These are phyloP conservation scores for Hyaloscypha variabilis DNA, from an alignment of 495 filamentous ascomycete species.

Conservation along the genomic window DNA sequence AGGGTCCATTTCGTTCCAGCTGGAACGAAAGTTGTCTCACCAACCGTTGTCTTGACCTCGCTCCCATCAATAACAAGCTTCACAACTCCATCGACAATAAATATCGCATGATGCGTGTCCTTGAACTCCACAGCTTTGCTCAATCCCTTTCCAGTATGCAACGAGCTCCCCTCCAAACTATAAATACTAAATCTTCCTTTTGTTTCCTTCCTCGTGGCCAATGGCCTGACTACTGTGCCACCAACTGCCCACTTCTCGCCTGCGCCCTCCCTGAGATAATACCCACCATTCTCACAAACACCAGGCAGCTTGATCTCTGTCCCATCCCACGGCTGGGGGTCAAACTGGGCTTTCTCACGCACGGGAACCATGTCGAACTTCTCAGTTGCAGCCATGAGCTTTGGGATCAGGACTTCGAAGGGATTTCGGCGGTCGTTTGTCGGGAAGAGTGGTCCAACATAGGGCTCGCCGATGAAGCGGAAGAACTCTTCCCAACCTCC, in stretches of 20 bases:
- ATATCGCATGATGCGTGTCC: conserved; percentile 45
- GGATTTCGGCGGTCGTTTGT: conserved; percentile 45
- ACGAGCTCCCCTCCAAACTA: conserved; percentile 44
- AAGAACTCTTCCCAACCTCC: conserved; percentile 58
- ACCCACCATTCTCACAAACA: conserved; percentile 33
- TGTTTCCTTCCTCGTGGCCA: conserved; percentile 47
- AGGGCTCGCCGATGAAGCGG: conserved; percentile 51
- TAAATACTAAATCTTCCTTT: conserved; percentile 47
- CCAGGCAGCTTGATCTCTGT: conserved; percentile 46
- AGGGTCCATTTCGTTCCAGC: conserved; percentile 43
- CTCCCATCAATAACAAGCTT: conserved; percentile 38
- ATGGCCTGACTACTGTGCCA: conserved; percentile 46
- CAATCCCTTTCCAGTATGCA: conserved; percentile 37
- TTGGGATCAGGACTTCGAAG: conserved; percentile 43
- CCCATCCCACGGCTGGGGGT: conserved; percentile 43
- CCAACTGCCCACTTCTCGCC: conserved; percentile 47
- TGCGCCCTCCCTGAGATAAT: conserved; percentile 45
- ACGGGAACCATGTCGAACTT: conserved; percentile 52
- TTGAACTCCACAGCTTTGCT: conserved; percentile 38
- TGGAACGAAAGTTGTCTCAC: conserved; percentile 46
- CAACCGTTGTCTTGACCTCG: conserved; percentile 31
- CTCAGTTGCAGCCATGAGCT: conserved; percentile 51
- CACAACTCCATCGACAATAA: conserved; percentile 43
- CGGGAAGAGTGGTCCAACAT: conserved; percentile 51
- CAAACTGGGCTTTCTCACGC: conserved; percentile 43